A percentile compares a stretch with the other conserved stretches of the same genome.
phyloP scores from a whole-genome alignment of 164 flowering plant species.

The Dillenia turbinata region DNA sequence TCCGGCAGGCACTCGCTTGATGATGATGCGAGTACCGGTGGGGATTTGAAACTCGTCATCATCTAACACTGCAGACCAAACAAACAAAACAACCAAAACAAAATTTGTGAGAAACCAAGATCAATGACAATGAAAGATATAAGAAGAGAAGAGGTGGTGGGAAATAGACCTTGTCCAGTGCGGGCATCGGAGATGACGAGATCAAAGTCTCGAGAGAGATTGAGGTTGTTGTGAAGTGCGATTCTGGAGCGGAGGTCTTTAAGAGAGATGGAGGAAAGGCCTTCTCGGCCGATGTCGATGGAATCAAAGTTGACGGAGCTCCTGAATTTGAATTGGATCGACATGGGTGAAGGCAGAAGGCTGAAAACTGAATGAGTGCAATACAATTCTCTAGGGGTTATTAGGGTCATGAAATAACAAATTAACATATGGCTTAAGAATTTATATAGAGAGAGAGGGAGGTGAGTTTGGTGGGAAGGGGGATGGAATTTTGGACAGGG shows the following conservation, averaged over 20 bases:
- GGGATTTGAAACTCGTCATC: slow-evolving; percentile 42
- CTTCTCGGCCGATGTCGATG: slow-evolving; percentile 30
- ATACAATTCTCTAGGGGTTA: too few species aligned
- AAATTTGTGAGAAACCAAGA: not conserved
- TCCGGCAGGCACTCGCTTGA: slow-evolving; percentile 71
- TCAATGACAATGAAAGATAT: not conserved
- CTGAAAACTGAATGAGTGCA: not conserved
- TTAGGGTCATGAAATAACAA: too few species aligned
- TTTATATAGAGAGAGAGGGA: too few species aligned
- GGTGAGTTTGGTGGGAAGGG: too few species aligned
- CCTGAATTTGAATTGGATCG: slow-evolving; percentile 60
- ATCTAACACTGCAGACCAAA: slow-evolving; percentile 32
- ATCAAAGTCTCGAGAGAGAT: slow-evolving; percentile 47
- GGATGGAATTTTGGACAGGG: too few species aligned
- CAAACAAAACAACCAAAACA: not conserved
- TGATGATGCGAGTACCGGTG: slow-evolving; percentile 59
- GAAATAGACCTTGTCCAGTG: slow-evolving; percentile 45
- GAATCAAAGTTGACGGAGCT: slow-evolving; percentile 56
- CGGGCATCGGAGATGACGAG: slow-evolving; percentile 56
- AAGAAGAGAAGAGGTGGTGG: not conserved
- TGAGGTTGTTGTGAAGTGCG: slow-evolving; percentile 33
- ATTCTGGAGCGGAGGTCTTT: slow-evolving; percentile 51
- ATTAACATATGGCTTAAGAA: too few species aligned
- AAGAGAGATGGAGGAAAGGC: slow-evolving; percentile 44
- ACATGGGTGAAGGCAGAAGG: slow-evolving; percentile 24